Evolutionary conservation across 768 basidiomycete species (phyloP).

Genomic region (Boletus tylopilopsis): DNA sequence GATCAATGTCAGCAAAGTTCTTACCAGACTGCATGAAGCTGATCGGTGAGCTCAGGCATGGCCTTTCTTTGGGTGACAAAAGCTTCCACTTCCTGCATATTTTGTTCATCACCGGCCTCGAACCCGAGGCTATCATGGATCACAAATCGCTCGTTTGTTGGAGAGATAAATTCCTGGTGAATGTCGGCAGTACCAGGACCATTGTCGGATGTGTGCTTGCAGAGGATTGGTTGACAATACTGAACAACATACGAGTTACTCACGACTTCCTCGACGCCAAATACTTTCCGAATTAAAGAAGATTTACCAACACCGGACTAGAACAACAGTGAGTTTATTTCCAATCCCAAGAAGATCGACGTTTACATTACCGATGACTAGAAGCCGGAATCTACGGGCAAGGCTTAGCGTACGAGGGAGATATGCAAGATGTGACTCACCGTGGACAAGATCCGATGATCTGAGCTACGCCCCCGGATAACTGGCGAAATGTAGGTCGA

Average conservation of each 20-base stretch:
- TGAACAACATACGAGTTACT: too few relatives aligned
- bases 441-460: slow-evolving; percentile 9
- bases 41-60: slow-evolving; percentile 1
- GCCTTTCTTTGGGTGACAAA: slow-evolving; percentile 6
- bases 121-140: slow-evolving; percentile 3
- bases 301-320: slow-evolving; percentile 17
- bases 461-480: slow-evolving; percentile 1
- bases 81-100: background rate
- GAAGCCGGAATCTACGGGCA: slow-evolving; percentile 8
- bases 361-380: slow-evolving; percentile 16
- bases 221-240: background rate
- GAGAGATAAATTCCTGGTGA: slow-evolving; percentile 10
- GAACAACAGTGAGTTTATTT: background rate
- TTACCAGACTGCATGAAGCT: slow-evolving; percentile 16
- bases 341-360: background rate
- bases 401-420: background rate
- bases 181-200: slow-evolving; percentile 8
- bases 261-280: slow-evolving; percentile 11
- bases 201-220: slow-evolving; percentile 2
- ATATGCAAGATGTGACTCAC: background rate
- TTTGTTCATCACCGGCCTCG: slow-evolving; percentile 6
- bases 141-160: slow-evolving; percentile 11
- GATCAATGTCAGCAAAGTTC: background rate
- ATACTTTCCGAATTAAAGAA: slow-evolving; percentile 7
- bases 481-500: background rate